These are phyloP conservation scores for Staphylotrichum longicolle DNA, from an alignment of 495 filamentous ascomycete genomes.

Conservation along the genomic window DNA sequence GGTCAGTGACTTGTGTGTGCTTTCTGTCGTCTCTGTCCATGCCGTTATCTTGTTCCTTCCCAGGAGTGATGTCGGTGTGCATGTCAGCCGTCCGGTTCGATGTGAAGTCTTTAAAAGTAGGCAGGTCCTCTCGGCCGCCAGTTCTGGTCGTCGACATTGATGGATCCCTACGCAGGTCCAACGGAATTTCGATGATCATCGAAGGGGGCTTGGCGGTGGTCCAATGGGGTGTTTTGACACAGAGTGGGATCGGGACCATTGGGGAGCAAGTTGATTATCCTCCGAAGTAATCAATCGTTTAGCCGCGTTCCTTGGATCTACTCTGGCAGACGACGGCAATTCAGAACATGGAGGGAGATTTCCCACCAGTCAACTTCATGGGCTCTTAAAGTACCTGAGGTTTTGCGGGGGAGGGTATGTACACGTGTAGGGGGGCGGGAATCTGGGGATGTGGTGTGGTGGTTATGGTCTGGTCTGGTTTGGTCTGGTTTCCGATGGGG, in stretches of 20 bases:
- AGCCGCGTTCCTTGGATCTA: neutral
- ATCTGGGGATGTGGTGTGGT: too few relatives aligned
- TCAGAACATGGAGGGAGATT: neutral
- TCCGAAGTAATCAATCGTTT: neutral
- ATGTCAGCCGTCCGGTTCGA: neutral
- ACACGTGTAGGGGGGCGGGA: too few relatives aligned
- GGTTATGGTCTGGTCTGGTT: too few relatives aligned
- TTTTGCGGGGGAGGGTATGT: neutral
- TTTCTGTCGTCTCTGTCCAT: neutral
- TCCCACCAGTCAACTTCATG: neutral
- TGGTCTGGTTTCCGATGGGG: too few relatives aligned
- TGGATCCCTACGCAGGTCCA: too few relatives aligned
- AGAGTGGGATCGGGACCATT: neutral
- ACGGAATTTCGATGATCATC: neutral
- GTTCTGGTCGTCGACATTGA: too few relatives aligned
- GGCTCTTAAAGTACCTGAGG: neutral
- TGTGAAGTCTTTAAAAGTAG: too few relatives aligned
- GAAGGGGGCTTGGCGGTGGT: neutral
- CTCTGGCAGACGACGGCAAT: neutral
- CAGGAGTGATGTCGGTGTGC: neutral
- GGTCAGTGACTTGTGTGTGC: neutral
- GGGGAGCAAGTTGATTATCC: neutral
- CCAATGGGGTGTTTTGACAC: constrained; percentile 1
- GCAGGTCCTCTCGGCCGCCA: too few relatives aligned
- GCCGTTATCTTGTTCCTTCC: neutral